Evolutionary conservation across 2,329 filamentous ascomycete genomes (phyloP).

Genomic region (Raffaelea ambrosiae): DNA sequence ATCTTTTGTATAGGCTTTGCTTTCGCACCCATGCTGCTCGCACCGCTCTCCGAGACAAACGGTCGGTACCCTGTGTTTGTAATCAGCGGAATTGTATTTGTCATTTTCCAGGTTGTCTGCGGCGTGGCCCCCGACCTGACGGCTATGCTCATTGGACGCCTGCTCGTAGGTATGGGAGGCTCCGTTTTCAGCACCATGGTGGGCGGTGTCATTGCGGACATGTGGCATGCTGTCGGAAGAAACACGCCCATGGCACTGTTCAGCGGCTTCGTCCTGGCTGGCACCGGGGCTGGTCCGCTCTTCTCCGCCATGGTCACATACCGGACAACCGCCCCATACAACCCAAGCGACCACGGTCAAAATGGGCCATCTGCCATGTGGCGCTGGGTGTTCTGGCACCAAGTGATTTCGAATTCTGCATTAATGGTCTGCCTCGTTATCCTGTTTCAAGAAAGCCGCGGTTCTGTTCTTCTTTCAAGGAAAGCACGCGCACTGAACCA

Average conservation of each 20-base stretch:
- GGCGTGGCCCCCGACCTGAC: slow-evolving; percentile 60
- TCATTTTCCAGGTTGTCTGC: slow-evolving; percentile 63
- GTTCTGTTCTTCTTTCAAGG: slow-evolving; percentile 66
- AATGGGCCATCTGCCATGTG: slow-evolving; percentile 35
- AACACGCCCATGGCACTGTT: slow-evolving; percentile 90
- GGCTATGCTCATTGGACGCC: slow-evolving; percentile 67
- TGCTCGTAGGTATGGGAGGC: slow-evolving; percentile 69
- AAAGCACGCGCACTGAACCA: slow-evolving; percentile 67
- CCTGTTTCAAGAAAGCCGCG: slow-evolving; percentile 75
- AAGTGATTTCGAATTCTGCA: slow-evolving; percentile 60
- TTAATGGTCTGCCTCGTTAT: slow-evolving; percentile 56
- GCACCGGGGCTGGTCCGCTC: slow-evolving; percentile 72
- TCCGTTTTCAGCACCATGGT: slow-evolving; percentile 82
- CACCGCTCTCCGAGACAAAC: slow-evolving; percentile 82
- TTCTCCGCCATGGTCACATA: slow-evolving; percentile 62
- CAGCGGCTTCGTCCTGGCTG: slow-evolving; percentile 67
- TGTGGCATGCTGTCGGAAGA: slow-evolving; percentile 68
- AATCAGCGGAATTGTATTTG: slow-evolving; percentile 61
- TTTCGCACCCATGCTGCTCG: slow-evolving; percentile 77
- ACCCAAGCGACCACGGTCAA: slow-evolving; percentile 13
- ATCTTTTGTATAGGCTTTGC: slow-evolving; percentile 76
- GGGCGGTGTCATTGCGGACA: slow-evolving; percentile 82
- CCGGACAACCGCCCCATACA: slow-evolving; percentile 30
- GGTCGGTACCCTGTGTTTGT: slow-evolving; percentile 79
- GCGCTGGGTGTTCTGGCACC: slow-evolving; percentile 87